These are phyloP conservation scores for Meira nashicola DNA, from an alignment of 1,284 basidiomycete genomes.

Conservation along the genomic window DNA sequence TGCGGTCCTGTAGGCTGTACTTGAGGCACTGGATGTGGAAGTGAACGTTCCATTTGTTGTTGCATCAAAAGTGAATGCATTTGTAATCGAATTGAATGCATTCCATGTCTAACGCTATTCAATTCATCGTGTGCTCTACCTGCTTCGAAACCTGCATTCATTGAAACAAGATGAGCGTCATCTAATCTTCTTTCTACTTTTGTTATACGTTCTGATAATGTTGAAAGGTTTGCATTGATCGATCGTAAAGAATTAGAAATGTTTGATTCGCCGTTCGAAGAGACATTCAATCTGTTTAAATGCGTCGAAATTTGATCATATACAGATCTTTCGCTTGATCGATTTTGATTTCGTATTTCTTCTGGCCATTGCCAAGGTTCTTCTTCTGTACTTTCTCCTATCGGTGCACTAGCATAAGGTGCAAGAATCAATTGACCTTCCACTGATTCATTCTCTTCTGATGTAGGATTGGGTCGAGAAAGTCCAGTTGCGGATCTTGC, in stretches of 20 bases:
- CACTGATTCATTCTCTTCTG: too few species aligned
- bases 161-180: slow-evolving; percentile 26
- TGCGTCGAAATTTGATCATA: not conserved
- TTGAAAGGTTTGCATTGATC: slow-evolving; percentile 11
- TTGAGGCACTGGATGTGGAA: slow-evolving; percentile 1
- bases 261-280: not conserved
- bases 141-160: slow-evolving; percentile 28
- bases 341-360: too few species aligned
- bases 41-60: not conserved
- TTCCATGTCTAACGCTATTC: slow-evolving; percentile 25
- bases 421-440: too few species aligned
- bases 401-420: too few species aligned
- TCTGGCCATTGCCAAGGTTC: slow-evolving; percentile 6
- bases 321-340: too few species aligned
- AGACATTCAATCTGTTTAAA: not conserved
- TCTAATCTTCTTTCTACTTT: slow-evolving; percentile 25
- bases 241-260: slow-evolving; percentile 3
- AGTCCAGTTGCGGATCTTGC: too few species aligned
- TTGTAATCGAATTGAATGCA: slow-evolving; percentile 35
- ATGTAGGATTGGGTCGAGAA: too few species aligned
- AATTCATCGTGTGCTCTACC: slow-evolving; percentile 33
- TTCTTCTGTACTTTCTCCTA: too few species aligned
- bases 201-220: not conserved
- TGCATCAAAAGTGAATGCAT: slow-evolving; percentile 22
- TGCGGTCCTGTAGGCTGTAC: too few species aligned